Percentiles rank a stretch among this genome's conserved stretches.
phyloP scores from a whole-genome alignment of 2,329 filamentous ascomycete species.

The Aspergillus amoenus region DNA sequence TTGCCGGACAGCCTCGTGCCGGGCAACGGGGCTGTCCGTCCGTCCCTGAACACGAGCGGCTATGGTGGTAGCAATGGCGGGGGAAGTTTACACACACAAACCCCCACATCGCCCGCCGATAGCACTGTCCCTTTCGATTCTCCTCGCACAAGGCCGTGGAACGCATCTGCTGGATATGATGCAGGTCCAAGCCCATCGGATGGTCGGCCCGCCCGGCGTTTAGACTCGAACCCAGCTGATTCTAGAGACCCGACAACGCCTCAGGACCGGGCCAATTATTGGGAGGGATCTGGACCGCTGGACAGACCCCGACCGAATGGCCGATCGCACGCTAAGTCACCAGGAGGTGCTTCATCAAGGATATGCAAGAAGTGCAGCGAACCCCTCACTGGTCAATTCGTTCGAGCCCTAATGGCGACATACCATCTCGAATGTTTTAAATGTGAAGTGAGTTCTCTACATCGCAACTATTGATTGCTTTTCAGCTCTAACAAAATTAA shows the following conservation, averaged over 20 bases:
- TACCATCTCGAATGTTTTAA: slow-evolving; percentile 98
- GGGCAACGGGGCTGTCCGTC: slow-evolving; percentile 40
- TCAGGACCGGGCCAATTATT: slow-evolving; percentile 30
- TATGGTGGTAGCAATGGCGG: slow-evolving; percentile 25
- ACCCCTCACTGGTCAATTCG: slow-evolving; percentile 89
- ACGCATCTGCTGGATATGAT: slow-evolving; percentile 23
- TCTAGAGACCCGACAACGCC: slow-evolving; percentile 24
- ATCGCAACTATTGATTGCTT: background rate
- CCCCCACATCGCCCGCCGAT: slow-evolving; percentile 42
- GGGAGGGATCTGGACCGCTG: slow-evolving; percentile 34
- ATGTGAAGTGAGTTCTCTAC: slow-evolving; percentile 70
- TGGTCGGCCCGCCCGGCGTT: slow-evolving; percentile 28
- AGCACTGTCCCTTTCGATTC: slow-evolving; percentile 36
- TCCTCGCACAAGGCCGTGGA: slow-evolving; percentile 31
- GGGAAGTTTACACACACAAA: slow-evolving; percentile 35
- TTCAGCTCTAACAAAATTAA: slow-evolving; percentile 20
- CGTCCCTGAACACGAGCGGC: slow-evolving; percentile 36
- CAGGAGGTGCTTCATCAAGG: slow-evolving; percentile 45
- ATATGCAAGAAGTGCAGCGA: slow-evolving; percentile 83
- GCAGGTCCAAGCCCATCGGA: slow-evolving; percentile 28
- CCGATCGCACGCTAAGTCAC: slow-evolving; percentile 38
- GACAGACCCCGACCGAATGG: slow-evolving; percentile 39
- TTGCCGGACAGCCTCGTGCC: slow-evolving; percentile 44
- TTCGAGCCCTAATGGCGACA: slow-evolving; percentile 86
- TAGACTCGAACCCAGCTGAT: slow-evolving; percentile 28